Evolutionary conservation across 2,329 filamentous ascomycete species (phyloP), one percentile per base, ranked within the genome.

Genomic region (Tolypocladium guangdongense): DNA sequence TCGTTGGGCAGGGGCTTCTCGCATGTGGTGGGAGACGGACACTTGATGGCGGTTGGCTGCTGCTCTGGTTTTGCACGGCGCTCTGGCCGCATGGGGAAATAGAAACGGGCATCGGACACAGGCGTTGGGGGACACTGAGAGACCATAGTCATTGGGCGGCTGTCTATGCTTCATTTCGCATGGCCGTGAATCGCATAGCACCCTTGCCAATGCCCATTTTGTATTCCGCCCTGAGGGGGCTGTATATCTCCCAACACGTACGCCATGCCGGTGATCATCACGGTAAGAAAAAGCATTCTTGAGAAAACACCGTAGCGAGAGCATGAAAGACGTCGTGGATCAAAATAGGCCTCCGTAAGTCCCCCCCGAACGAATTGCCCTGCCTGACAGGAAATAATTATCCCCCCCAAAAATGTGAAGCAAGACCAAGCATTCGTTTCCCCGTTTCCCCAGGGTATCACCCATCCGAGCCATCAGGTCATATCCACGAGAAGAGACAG

Each of bases 61-160:
- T 32, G 20, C 4, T 14, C 18, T n/a, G 27, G 27, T 12, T 33
- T 20, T 47, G 10, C 18, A 14, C 20, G 16, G 14, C 14, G 7
- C 43, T 33, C 14, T n/a, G 43, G 27, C 27, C 7, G 27, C 18
- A 33, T 11, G 20, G 43, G 27, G 43, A 32, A 4, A 32, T 20
- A 12, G 43, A 18, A 32, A 39, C 12, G 32, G n/a, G 48, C 48
- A 50, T 50, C 18, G 16, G 48, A 36, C 48, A 39, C 48, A 32
- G 48, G 48, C 48, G 57, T 55, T 59, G 62, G 41, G 59, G 57
- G 48, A 56, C 50, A 22, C 22, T n/a, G 36, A 32, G 35, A 50
- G 27, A 38, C 30, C 43, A 47, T 33, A 20, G 43, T 33, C 43
- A 47, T 33, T 33, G 18, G 43, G 27, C 18, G 27, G 27, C 27